Evolutionary conservation across 2,329 filamentous ascomycete species (phyloP).

Genomic region (Thelonectria olida): DNA sequence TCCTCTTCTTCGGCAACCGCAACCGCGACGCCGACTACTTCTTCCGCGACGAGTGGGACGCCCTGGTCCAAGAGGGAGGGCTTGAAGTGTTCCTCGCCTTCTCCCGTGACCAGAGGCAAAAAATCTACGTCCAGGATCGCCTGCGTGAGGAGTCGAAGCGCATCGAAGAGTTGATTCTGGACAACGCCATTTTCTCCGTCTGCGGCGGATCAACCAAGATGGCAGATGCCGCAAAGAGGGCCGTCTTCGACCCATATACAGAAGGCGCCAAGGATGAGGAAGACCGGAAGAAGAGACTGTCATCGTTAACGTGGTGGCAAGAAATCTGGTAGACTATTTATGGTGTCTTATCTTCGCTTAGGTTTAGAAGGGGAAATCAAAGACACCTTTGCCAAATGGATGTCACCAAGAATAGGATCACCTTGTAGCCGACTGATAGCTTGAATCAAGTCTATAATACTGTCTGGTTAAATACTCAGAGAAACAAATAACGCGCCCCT

Average conservation of each 20-base stretch:
- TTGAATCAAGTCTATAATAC: background rate
- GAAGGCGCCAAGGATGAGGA: conserved; percentile 47
- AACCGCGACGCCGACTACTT: conserved; percentile 81
- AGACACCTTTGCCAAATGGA: background rate
- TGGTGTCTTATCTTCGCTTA: too few relatives aligned
- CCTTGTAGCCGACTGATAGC: background rate
- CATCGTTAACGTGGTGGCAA: conserved; percentile 60
- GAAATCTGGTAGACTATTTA: conserved; percentile 62
- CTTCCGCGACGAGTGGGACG: conserved; percentile 79
- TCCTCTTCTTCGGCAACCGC: conserved; percentile 88
- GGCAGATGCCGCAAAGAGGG: conserved; percentile 63
- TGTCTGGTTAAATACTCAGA: background rate
- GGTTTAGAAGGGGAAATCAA: background rate
- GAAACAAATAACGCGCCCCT: background rate
- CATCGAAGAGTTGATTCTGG: conserved; percentile 46
- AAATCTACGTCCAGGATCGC: conserved; percentile 66
- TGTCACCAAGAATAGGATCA: background rate
- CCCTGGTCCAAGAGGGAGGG: conserved; percentile 26
- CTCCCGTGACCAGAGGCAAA: conserved; percentile 57
- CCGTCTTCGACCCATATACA: conserved; percentile 60
- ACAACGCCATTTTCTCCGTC: conserved; percentile 58
- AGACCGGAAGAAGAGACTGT: conserved; percentile 50
- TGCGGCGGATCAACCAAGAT: conserved; percentile 68
- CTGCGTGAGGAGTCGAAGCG: conserved; percentile 54
- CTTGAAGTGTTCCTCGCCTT: conserved; percentile 56